These are phyloP conservation scores for Neoboletus magnificus DNA, from an alignment of 768 basidiomycete genomes.

Conservation along the genomic window DNA sequence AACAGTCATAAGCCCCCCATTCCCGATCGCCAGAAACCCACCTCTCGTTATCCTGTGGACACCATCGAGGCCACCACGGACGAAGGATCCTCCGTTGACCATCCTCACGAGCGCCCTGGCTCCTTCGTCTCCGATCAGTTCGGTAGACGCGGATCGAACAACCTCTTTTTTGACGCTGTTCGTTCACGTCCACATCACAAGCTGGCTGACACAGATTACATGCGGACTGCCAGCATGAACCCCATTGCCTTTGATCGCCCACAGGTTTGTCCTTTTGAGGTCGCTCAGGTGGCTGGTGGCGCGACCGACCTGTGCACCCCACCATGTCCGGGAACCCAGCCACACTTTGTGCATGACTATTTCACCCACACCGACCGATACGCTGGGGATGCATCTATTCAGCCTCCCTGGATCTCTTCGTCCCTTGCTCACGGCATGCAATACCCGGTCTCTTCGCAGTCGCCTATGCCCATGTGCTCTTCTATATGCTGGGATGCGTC, in stretches of 20 bases:
- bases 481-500: constrained; percentile 30
- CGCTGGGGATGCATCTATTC: constrained; percentile 20
- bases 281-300: constrained; percentile 20
- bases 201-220: constrained; percentile 20
- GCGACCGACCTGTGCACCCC: constrained; percentile 24
- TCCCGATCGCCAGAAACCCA: constrained; percentile 18
- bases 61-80: constrained; percentile 12
- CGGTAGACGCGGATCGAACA: constrained; percentile 36
- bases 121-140: constrained; percentile 20
- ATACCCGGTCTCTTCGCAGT: constrained; percentile 28
- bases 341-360: constrained; percentile 24
- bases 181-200: constrained; percentile 25
- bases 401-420: constrained; percentile 27
- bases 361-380: constrained; percentile 26
- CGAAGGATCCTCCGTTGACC: constrained; percentile 13
- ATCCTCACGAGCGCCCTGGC: constrained; percentile 11
- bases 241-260: constrained; percentile 18
- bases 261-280: constrained; percentile 22
- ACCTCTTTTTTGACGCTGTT: constrained; percentile 39
- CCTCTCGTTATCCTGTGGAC: constrained; percentile 17
- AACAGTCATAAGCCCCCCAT: constrained; percentile 9
- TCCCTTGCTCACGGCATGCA: constrained; percentile 27
- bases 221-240: constrained; percentile 20
- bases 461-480: constrained; percentile 28
- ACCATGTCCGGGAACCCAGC: constrained; percentile 22